phyloP scores from a whole-genome alignment of 2,329 filamentous ascomycete species.

The Claviceps quebecensis region DNA sequence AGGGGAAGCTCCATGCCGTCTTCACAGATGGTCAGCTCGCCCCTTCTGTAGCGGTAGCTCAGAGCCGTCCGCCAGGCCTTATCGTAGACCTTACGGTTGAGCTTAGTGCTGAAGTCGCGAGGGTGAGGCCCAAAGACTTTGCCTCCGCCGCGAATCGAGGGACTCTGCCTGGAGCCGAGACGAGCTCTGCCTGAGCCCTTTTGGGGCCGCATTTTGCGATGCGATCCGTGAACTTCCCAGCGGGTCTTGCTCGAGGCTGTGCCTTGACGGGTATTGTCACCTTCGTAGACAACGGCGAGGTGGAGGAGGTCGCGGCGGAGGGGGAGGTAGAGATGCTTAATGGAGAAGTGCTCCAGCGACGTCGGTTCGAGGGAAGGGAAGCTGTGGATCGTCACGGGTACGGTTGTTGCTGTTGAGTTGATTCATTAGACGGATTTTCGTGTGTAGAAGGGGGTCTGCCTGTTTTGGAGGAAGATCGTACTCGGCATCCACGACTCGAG shows the following conservation, averaged over 20 bases:
- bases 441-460: not conserved
- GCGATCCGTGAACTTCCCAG: conserved; percentile 69
- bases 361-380: conserved; percentile 84
- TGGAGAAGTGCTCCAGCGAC: conserved; percentile 61
- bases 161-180: conserved; percentile 66
- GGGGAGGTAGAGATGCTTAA: conserved; percentile 74
- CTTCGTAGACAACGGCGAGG: conserved; percentile 83
- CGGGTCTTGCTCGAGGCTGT: conserved; percentile 74
- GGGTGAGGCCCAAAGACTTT: conserved; percentile 84
- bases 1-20: conserved; percentile 56
- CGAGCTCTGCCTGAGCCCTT: conserved; percentile 77
- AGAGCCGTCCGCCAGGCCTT: conserved; percentile 89
- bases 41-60: conserved; percentile 76
- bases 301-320: conserved; percentile 86
- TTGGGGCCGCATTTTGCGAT: conserved; percentile 68
- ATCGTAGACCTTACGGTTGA: conserved; percentile 87
- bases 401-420: conserved; percentile 37
- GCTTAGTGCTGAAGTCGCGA: conserved; percentile 71
- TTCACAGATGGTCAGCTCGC: conserved; percentile 76
- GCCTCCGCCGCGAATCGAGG: conserved; percentile 71
- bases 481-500: conserved; percentile 31
- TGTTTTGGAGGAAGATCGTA: conserved; percentile 12
- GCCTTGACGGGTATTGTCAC: conserved; percentile 73
- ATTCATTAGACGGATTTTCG: not conserved
- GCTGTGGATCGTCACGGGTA: conserved; percentile 73